A percentile compares a stretch with the other conserved stretches of the same genome.
phyloP scores from a whole-genome alignment of 345 rosid species.

The Fremontodendron californicum region DNA sequence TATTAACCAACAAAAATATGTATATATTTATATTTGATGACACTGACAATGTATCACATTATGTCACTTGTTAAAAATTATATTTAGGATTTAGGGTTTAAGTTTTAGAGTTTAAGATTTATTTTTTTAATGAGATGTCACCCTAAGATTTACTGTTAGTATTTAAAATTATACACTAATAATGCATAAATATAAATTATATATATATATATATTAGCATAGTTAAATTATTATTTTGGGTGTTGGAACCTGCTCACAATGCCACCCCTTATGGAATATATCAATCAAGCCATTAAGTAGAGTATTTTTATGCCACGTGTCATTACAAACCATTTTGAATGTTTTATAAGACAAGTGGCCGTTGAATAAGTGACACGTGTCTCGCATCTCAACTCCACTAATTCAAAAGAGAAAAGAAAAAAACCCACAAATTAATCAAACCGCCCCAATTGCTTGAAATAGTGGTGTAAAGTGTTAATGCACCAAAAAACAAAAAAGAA shows the following conservation, averaged over 20 bases:
- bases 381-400: not conserved
- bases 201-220: no score
- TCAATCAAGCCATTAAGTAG: constrained; percentile 24
- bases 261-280: constrained; percentile 18
- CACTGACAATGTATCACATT: no score
- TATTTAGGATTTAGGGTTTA: no score
- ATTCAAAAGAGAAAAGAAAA: not conserved
- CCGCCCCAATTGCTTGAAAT: not conserved
- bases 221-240: no score
- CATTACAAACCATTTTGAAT: not conserved
- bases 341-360: constrained; percentile 2
- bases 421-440: not conserved
- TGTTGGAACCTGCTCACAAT: constrained; percentile 23
- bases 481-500: not conserved
- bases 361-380: not conserved
- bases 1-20: no score
- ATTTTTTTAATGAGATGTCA: no score
- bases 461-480: not conserved
- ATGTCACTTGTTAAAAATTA: no score
- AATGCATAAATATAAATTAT: no score
- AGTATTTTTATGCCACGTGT: constrained; percentile 33
- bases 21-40: no score
- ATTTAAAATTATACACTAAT: no score
- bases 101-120: no score
- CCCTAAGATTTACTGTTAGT: no score